A percentile compares a stretch with the other conserved stretches of the same genome.
These are phyloP conservation scores for Euphorbia schlechtendalii DNA, from an alignment of 441 rosid species.

Conservation along the genomic window DNA sequence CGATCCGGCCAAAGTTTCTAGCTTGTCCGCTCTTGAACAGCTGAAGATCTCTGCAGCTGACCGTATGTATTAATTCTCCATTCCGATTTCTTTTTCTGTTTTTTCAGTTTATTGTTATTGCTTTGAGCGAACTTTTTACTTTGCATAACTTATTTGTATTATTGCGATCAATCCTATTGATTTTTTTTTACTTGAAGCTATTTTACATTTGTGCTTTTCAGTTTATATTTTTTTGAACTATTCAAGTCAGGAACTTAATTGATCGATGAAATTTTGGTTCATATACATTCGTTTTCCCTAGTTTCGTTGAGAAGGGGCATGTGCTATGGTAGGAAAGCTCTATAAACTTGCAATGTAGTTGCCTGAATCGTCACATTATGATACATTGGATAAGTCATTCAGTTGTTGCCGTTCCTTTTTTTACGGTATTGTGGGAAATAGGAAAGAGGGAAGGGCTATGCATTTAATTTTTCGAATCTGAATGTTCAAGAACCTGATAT, in stretches of 20 bases:
- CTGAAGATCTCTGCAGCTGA: constrained; percentile 78
- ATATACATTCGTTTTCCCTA: neutral
- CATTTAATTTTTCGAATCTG: neutral
- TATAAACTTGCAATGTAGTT: neutral
- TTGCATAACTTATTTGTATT: neutral
- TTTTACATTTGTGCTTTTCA: constrained; percentile 1
- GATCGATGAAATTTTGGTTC: neutral
- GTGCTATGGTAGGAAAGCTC: neutral
- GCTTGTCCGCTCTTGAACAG: constrained; percentile 74
- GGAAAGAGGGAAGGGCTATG: neutral
- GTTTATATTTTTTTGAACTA: neutral
- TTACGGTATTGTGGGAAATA: neutral
- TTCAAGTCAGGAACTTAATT: neutral
- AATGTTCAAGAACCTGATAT: too few relatives aligned
- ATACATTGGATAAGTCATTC: neutral
- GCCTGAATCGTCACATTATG: neutral
- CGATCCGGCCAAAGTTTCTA: constrained; percentile 42
- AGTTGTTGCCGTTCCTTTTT: neutral
- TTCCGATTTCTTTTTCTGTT: neutral
- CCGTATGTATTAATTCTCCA: constrained; percentile 31
- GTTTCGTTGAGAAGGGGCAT: neutral
- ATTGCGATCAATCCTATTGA: neutral
- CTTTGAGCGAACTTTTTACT: neutral
- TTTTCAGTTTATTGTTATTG: neutral
- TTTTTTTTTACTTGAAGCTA: neutral